Evolutionary conservation across 495 filamentous ascomycete species (phyloP).

Genomic region (Rhizodiscina lignyota): DNA sequence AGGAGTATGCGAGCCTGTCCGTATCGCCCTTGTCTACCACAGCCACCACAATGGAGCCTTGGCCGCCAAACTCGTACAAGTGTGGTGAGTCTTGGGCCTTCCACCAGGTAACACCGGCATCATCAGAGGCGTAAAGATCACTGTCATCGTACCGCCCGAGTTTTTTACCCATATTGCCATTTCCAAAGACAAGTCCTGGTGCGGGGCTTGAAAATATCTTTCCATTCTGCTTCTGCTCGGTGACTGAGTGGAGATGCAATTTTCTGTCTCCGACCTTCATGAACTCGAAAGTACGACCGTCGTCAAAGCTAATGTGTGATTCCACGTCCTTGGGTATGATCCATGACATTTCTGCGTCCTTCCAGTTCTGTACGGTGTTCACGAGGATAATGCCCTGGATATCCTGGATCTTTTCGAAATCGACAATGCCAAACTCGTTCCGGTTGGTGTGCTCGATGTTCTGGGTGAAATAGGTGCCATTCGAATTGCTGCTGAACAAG

Average conservation of each 20-base stretch:
- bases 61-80: slow-evolving; percentile 88
- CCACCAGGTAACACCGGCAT: slow-evolving; percentile 76
- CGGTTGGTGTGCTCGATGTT: slow-evolving; percentile 88
- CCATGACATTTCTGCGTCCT: slow-evolving; percentile 44
- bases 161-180: slow-evolving; percentile 69
- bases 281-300: slow-evolving; percentile 59
- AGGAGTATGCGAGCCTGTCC: slow-evolving; percentile 57
- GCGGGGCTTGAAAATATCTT: slow-evolving; percentile 88
- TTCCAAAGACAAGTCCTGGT: slow-evolving; percentile 80
- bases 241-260: slow-evolving; percentile 84
- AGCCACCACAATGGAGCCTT: slow-evolving; percentile 75
- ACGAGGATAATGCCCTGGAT: slow-evolving; percentile 86
- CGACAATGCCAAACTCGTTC: slow-evolving; percentile 49
- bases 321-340: slow-evolving; percentile 44
- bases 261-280: slow-evolving; percentile 40
- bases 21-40: slow-evolving; percentile 47
- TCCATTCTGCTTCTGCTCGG: slow-evolving; percentile 58
- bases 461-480: slow-evolving; percentile 84
- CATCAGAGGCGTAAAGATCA: slow-evolving; percentile 73
- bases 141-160: slow-evolving; percentile 50
- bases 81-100: slow-evolving; percentile 62
- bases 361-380: slow-evolving; percentile 75
- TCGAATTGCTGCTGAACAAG: slow-evolving; percentile 85
- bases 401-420: slow-evolving; percentile 80
- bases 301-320: slow-evolving; percentile 81